phyloP scores from a whole-genome alignment of 164 flowering plant species.

The Aristolochia fimbriata region DNA sequence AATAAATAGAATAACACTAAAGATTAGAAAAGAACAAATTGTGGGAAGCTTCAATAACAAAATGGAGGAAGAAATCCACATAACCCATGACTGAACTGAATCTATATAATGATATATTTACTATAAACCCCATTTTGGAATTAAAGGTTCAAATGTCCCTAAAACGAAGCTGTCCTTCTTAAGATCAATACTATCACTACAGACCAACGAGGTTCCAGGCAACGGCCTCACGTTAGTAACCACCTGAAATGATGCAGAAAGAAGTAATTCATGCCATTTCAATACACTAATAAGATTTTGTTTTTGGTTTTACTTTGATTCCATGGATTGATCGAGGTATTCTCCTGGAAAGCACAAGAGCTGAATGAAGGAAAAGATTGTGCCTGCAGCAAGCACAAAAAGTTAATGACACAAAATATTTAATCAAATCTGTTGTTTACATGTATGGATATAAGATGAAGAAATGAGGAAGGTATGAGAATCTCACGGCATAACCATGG shows the following conservation, averaged over 20 bases:
- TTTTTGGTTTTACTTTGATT: conserved; percentile 47
- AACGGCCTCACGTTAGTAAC: too few relatives aligned
- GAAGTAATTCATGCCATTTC: background rate
- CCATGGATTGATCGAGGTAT: conserved; percentile 61
- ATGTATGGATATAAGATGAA: background rate
- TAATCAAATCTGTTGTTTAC: background rate
- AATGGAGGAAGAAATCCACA: too few relatives aligned
- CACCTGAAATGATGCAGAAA: too few relatives aligned
- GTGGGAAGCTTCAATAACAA: too few relatives aligned
- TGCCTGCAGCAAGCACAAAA: conserved; percentile 36
- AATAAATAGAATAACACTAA: conserved; percentile 2
- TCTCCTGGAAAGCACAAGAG: conserved; percentile 80
- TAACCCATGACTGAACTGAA: too few relatives aligned
- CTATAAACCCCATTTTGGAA: too few relatives aligned
- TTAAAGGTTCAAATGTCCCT: too few relatives aligned
- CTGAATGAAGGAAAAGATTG: conserved; percentile 87
- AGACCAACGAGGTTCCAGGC: too few relatives aligned
- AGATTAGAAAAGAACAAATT: background rate
- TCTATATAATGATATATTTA: too few relatives aligned
- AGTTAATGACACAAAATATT: background rate
- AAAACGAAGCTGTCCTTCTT: too few relatives aligned
- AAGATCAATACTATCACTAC: too few relatives aligned
- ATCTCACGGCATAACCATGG: conserved; percentile 95
- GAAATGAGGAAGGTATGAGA: background rate
- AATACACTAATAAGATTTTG: background rate